phyloP scores from a whole-genome alignment of 2,329 filamentous ascomycete species.

The Onygenales sp. region DNA sequence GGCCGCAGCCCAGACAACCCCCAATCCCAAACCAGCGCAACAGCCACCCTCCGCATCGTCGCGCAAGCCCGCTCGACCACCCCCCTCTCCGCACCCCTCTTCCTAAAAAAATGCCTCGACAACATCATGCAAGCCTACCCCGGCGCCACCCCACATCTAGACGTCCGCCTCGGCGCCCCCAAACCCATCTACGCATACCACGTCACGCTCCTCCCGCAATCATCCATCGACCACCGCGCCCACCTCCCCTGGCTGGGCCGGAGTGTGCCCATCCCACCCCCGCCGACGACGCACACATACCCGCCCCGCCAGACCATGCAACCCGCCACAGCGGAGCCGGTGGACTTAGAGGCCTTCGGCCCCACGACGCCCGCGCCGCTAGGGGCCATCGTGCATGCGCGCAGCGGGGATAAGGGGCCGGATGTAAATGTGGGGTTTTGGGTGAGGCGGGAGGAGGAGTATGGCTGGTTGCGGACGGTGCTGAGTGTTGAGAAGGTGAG shows the following conservation, averaged over 20 bases:
- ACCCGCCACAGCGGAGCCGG: constrained; percentile 10
- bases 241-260: constrained; percentile 16
- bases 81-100: constrained; percentile 22
- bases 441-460: constrained; percentile 21
- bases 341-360: constrained; percentile 16
- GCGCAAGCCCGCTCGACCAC: constrained; percentile 36
- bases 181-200: constrained; percentile 26
- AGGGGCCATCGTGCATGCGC: constrained; percentile 24
- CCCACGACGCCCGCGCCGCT: constrained; percentile 20
- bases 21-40: constrained; percentile 33
- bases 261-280: constrained; percentile 14
- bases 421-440: constrained; percentile 30
- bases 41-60: constrained; percentile 33
- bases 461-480: constrained; percentile 19
- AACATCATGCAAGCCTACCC: constrained; percentile 34
- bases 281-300: constrained; percentile 15
- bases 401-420: constrained; percentile 26
- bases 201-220: constrained; percentile 18
- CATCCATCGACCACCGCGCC: constrained; percentile 19
- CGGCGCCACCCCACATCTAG: constrained; percentile 26
- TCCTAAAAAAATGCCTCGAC: constrained; percentile 28
- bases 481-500: constrained; percentile 13
- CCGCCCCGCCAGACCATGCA: constrained; percentile 16
- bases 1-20: constrained; percentile 25
- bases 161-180: constrained; percentile 24